Percentiles rank a stretch among this genome's conserved stretches.
phyloP scores from a whole-genome alignment of 108 stramenopile species.

The Cyclotella atomus region DNA sequence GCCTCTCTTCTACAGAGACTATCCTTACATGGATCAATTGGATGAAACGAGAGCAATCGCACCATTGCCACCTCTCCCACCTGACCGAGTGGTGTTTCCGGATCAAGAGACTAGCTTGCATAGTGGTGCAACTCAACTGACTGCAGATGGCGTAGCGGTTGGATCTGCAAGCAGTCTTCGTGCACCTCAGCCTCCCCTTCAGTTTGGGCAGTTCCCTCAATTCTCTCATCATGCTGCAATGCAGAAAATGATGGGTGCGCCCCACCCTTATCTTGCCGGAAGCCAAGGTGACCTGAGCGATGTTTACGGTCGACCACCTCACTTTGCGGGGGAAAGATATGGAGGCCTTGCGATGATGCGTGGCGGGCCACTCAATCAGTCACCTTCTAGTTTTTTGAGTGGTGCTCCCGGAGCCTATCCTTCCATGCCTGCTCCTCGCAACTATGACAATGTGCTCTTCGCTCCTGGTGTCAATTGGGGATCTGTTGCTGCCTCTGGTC shows the following conservation, averaged over 20 bases:
- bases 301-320: neutral
- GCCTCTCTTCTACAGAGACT: constrained; percentile 46
- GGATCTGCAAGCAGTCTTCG: neutral
- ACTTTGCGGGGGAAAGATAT: neutral
- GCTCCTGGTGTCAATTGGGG: constrained; percentile 20
- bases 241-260: neutral
- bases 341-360: neutral
- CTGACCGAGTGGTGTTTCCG: constrained; percentile 11
- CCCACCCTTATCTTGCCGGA: neutral
- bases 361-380: neutral
- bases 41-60: constrained; percentile 11
- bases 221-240: neutral
- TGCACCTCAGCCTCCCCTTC: neutral
- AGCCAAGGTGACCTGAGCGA: neutral
- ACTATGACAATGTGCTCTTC: constrained; percentile 25
- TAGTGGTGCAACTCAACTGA: neutral
- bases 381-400: neutral
- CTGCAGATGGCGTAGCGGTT: neutral
- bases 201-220: constrained; percentile 4
- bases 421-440: neutral
- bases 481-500: neutral
- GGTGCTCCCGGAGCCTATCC: neutral
- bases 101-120: neutral
- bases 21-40: constrained; percentile 26
- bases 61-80: constrained; percentile 35